phyloP scores from a whole-genome alignment of 2,329 filamentous ascomycete species.

The Bimuria novae-zelandiae region DNA sequence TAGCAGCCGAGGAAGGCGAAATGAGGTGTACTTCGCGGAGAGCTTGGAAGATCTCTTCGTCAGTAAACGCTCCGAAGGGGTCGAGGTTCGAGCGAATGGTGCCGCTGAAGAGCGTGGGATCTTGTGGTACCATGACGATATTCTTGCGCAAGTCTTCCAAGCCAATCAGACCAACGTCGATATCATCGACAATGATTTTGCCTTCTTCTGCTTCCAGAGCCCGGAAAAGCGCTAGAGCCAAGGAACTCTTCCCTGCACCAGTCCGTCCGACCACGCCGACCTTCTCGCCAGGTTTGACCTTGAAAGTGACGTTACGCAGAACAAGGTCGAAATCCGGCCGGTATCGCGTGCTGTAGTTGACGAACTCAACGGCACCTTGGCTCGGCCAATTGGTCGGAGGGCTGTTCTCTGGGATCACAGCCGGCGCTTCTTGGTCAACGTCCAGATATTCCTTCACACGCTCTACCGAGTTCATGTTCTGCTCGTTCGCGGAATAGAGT shows the following conservation, averaged over 20 bases:
- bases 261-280: slow-evolving; percentile 96
- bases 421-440: slow-evolving; percentile 87
- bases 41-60: slow-evolving; percentile 86
- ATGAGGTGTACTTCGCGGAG: slow-evolving; percentile 90
- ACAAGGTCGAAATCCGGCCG: slow-evolving; percentile 86
- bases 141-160: slow-evolving; percentile 90
- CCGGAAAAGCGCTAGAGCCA: slow-evolving; percentile 91
- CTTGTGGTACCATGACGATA: slow-evolving; percentile 97
- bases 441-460: slow-evolving; percentile 97
- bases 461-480: slow-evolving; percentile 99
- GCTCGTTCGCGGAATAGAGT: slow-evolving; percentile 91
- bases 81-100: slow-evolving; percentile 92
- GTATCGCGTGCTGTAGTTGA: slow-evolving; percentile 87
- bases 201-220: slow-evolving; percentile 89
- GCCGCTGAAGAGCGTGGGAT: slow-evolving; percentile 91
- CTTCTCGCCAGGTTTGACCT: slow-evolving; percentile 84
- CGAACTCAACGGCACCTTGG: slow-evolving; percentile 83
- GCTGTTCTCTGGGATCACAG: slow-evolving; percentile 76
- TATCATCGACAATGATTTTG: slow-evolving; percentile 84
- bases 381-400: slow-evolving; percentile 84
- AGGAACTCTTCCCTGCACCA: slow-evolving; percentile 93
- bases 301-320: slow-evolving; percentile 81
- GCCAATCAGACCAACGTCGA: slow-evolving; percentile 90
- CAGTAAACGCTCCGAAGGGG: slow-evolving; percentile 85
- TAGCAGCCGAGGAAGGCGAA: slow-evolving; percentile 47